phyloP scores from a whole-genome alignment of 495 filamentous ascomycete species.

The Penicillium turbatum region DNA sequence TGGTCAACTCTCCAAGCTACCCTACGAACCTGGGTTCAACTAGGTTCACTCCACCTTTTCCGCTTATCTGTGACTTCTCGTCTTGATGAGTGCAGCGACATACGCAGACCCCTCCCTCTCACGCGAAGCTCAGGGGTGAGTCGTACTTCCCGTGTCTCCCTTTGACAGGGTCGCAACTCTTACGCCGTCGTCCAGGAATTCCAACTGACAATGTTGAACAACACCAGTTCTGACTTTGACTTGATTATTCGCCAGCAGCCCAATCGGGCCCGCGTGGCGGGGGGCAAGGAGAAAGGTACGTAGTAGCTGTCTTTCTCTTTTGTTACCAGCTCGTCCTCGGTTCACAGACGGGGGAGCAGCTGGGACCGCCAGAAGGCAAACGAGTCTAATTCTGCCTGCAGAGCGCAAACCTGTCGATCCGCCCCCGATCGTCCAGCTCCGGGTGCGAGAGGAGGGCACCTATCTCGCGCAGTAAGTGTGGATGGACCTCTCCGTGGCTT shows the following conservation, averaged over 20 bases:
- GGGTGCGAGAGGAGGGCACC: slow-evolving; percentile 57
- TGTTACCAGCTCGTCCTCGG: not conserved
- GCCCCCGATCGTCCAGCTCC: slow-evolving; percentile 85
- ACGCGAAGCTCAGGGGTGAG: slow-evolving; percentile 42
- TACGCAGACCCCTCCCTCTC: slow-evolving; percentile 44
- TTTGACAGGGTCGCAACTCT: slow-evolving; percentile 28
- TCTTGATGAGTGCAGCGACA: slow-evolving; percentile 49
- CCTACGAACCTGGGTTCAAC: slow-evolving; percentile 4
- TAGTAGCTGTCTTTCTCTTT: slow-evolving; percentile 2
- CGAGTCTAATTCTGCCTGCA: slow-evolving; percentile 28
- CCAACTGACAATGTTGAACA: slow-evolving; percentile 43
- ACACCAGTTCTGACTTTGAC: slow-evolving; percentile 53
- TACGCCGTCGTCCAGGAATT: slow-evolving; percentile 28
- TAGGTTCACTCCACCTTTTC: slow-evolving; percentile 23
- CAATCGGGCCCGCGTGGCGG: slow-evolving; percentile 60
- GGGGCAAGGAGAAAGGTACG: slow-evolving; percentile 69
- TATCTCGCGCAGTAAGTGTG: slow-evolving; percentile 68
- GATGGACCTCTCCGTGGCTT: not conserved
- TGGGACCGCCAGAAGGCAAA: not conserved
- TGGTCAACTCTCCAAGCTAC: slow-evolving; percentile 20
- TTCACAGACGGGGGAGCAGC: not conserved
- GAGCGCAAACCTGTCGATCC: slow-evolving; percentile 95
- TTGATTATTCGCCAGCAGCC: slow-evolving; percentile 65
- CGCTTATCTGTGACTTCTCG: slow-evolving; percentile 23
- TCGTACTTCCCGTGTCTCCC: slow-evolving; percentile 9